These are phyloP conservation scores for Santalum album DNA, from an alignment of 164 flowering plant species.

Conservation along the genomic window DNA sequence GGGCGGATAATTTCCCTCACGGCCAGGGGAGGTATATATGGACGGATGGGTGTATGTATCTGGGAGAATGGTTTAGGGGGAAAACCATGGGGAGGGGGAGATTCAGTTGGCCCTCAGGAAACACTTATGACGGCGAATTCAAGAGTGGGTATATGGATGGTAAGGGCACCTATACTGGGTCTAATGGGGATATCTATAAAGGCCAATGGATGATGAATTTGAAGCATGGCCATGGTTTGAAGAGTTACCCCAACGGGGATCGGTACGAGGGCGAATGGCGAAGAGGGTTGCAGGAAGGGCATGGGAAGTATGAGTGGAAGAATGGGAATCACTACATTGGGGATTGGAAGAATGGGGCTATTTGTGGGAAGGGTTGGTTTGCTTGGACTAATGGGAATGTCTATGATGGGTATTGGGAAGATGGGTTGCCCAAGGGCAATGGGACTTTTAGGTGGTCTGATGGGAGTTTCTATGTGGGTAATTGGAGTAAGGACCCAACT, in stretches of 20 bases:
- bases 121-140: constrained; percentile 83
- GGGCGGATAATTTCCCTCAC: constrained; percentile 66
- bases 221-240: constrained; percentile 60
- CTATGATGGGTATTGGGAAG: constrained; percentile 69
- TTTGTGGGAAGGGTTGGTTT: constrained; percentile 51
- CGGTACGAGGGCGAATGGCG: constrained; percentile 77
- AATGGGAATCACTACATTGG: constrained; percentile 50
- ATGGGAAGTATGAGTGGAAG: constrained; percentile 61
- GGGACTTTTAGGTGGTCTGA: constrained; percentile 55
- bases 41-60: constrained; percentile 93
- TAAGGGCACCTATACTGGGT: constrained; percentile 48
- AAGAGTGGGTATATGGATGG: constrained; percentile 83
- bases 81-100: constrained; percentile 68
- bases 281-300: constrained; percentile 58
- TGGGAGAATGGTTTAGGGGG: constrained; percentile 78
- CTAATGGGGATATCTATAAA: constrained; percentile 43
- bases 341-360: constrained; percentile 61
- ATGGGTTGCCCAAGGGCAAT: constrained; percentile 57
- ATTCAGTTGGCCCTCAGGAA: constrained; percentile 93
- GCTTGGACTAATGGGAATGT: constrained; percentile 59
- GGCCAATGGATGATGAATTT: constrained; percentile 78
- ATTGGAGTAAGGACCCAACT: constrained; percentile 56
- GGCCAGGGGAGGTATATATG: constrained; percentile 83
- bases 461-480: constrained; percentile 62
- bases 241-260: constrained; percentile 53